Conservation (phyloP, 2,329 filamentous ascomycete genomes). For the Leptodontidium sp. region DNA sequence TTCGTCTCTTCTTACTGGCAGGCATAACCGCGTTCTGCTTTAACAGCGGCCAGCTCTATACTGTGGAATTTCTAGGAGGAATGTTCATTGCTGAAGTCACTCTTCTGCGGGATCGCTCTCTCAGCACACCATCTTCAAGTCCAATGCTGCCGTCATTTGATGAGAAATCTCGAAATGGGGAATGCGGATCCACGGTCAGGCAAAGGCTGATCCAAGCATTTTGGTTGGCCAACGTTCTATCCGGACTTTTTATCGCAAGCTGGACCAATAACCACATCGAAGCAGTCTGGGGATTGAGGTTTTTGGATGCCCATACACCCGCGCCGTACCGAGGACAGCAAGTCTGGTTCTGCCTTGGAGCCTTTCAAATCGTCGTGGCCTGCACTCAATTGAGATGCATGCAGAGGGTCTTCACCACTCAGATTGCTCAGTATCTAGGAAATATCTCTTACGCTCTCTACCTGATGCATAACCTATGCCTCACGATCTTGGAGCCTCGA, state of each 20-base stretch:
- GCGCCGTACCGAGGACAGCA: slow-evolving; percentile 41
- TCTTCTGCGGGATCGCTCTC: slow-evolving; percentile 46
- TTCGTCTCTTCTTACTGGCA: slow-evolving; percentile 39
- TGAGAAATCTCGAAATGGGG: slow-evolving; percentile 19
- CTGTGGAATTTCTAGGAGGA: slow-evolving; percentile 55
- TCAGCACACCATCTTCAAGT: slow-evolving; percentile 35
- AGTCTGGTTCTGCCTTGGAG: slow-evolving; percentile 44
- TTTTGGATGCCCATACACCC: slow-evolving; percentile 40
- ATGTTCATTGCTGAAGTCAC: slow-evolving; percentile 56
- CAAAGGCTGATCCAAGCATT: slow-evolving; percentile 35
- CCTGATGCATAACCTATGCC: slow-evolving; percentile 62
- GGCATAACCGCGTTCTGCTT: slow-evolving; percentile 42
- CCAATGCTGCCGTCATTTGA: slow-evolving; percentile 37
- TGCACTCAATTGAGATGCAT: slow-evolving; percentile 48
- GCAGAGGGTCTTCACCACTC: slow-evolving; percentile 56
- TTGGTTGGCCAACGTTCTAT: slow-evolving; percentile 41
- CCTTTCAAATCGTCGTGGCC: slow-evolving; percentile 43
- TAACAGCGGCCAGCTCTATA: slow-evolving; percentile 38
- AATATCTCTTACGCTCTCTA: slow-evolving; percentile 66
- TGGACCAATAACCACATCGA: slow-evolving; percentile 43
- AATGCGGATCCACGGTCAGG: slow-evolving; percentile 18
- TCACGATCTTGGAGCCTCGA: slow-evolving; percentile 47
- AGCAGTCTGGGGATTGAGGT: slow-evolving; percentile 38
- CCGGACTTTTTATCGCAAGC: slow-evolving; percentile 43
- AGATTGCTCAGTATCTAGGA: slow-evolving; percentile 62